Base-by-base conservation (phyloP, 2,329 filamentous ascomycete genomes). In the Diaporthe batatas region DNA sequence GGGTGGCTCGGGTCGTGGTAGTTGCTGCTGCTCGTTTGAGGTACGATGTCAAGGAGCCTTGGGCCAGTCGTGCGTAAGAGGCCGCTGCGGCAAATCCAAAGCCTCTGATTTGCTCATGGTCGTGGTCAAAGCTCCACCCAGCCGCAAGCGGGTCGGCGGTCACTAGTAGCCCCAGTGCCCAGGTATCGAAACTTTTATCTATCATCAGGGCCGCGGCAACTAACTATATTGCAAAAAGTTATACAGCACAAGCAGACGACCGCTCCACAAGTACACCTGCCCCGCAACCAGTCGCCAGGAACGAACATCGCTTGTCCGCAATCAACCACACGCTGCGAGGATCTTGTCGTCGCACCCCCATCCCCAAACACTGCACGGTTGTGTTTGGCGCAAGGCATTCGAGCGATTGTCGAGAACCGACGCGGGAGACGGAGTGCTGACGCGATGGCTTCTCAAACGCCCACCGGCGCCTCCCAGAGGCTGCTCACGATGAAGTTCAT, bases 401-500 rank as follows among this genome's bases (percentile, higher is more conserved):
- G 32, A 25, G 21, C 44, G 10, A 49, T 39, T 39, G 39, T 7
- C 47, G n/a, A 25, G 29, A 39, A 67, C 25, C n/a, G n/a, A 16
- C 14, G 2, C 32, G 25, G 32, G n/a, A 32, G 21, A 36, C 16
- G 7, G 34, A 32, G 32, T 16, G 78, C 36, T 23, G 36, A 29
- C 73, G 80, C 77, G 62, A 87, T 88, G 81, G 82, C 87, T 77
- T 83, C 87, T 74, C 83, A 86, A 79, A 91, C 86, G 74, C 86
- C 90, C 59, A 89, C 89, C 82, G 88, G 87, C 58, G 95, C 97
- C 91, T 98, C 95, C 75, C 95, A 93, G 73, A 91, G 95, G 77
- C 91, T 98, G 62, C 87, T 97, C 79, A 95, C 93, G 49, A 98
- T 98, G 95, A 97, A 97, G 86, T 98, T 98, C 81, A 98, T 98